Evolutionary conservation across 768 basidiomycete genomes (phyloP).

Genomic region (Phaeolepiota aurea): DNA sequence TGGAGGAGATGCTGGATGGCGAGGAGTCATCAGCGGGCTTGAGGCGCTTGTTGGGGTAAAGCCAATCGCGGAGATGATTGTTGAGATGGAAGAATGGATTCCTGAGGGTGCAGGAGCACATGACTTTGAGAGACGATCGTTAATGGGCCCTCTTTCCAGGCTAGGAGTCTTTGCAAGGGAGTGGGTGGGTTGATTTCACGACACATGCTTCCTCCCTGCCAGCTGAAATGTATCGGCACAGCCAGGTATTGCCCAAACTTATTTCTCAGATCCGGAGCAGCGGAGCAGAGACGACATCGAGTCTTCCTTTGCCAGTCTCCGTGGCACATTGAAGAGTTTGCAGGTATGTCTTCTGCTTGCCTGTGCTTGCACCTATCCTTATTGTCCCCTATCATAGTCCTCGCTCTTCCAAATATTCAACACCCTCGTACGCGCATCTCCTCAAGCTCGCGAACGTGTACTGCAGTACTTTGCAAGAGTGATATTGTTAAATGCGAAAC

Average conservation of each 20-base stretch:
- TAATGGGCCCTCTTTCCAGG: conserved; percentile 80
- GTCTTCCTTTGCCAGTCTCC: conserved; percentile 74
- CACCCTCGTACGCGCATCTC: conserved; percentile 74
- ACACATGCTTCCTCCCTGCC: neutral
- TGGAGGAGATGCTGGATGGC: conserved; percentile 75
- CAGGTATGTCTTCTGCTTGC: conserved; percentile 41
- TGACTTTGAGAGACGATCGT: conserved; percentile 54
- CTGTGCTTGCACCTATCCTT: neutral
- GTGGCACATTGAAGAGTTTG: conserved; percentile 78
- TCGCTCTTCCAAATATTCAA: conserved; percentile 88
- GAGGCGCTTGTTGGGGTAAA: conserved; percentile 78
- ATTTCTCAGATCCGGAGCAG: conserved; percentile 83
- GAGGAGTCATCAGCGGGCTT: conserved; percentile 75
- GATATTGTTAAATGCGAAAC: conserved; percentile 68
- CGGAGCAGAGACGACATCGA: conserved; percentile 68
- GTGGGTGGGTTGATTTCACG: conserved; percentile 49
- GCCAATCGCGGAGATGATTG: conserved; percentile 75
- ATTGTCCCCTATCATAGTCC: conserved; percentile 16
- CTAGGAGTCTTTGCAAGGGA: conserved; percentile 84
- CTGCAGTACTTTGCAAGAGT: conserved; percentile 75
- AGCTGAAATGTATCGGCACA: conserved; percentile 18
- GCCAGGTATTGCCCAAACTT: conserved; percentile 70
- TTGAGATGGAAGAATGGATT: conserved; percentile 67
- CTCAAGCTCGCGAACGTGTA: conserved; percentile 73
- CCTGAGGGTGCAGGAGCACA: conserved; percentile 49